Percentiles rank a stretch among this genome's conserved stretches.
phyloP scores from a whole-genome alignment of 2,329 filamentous ascomycete genomes.

The Aspergillus latus region DNA sequence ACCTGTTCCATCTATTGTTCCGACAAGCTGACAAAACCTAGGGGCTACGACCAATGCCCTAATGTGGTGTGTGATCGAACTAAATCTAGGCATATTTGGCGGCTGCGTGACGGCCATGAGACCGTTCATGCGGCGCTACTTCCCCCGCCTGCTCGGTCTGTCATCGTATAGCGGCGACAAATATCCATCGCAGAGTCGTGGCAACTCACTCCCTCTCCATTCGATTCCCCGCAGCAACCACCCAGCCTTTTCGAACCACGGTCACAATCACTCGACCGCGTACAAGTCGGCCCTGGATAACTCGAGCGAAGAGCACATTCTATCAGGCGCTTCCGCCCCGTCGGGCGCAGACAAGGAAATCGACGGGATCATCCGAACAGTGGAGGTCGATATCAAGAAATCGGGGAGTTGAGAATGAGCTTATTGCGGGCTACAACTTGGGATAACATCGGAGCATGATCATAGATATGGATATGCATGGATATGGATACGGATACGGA shows the following conservation, averaged over 20 bases:
- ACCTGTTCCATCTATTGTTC: not conserved
- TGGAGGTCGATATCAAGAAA: slow-evolving; percentile 30
- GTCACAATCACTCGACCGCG: slow-evolving; percentile 25
- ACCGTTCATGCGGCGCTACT: slow-evolving; percentile 30
- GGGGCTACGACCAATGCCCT: slow-evolving; percentile 26
- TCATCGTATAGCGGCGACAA: slow-evolving; percentile 21
- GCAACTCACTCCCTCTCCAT: slow-evolving; percentile 24
- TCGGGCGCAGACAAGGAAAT: not conserved
- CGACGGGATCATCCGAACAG: slow-evolving; percentile 28
- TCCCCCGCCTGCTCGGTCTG: slow-evolving; percentile 28
- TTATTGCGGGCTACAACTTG: not conserved
- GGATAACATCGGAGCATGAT: not conserved
- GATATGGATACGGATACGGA: not conserved
- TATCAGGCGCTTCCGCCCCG: slow-evolving; percentile 5
- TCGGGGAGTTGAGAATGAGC: not conserved
- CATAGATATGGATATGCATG: not conserved
- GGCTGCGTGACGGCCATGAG: slow-evolving; percentile 32
- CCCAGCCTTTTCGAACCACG: slow-evolving; percentile 20
- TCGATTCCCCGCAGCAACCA: slow-evolving; percentile 24
- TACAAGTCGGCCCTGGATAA: slow-evolving; percentile 20
- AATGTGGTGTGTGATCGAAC: slow-evolving; percentile 32
- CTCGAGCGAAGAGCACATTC: slow-evolving; percentile 28
- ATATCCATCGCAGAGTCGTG: slow-evolving; percentile 18
- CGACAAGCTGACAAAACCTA: slow-evolving; percentile 2
- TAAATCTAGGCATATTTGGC: slow-evolving; percentile 30